These are phyloP conservation scores for Mucor racemosus DNA, from an alignment of 371 early-diverging fungal genomes.

Conservation along the genomic window DNA sequence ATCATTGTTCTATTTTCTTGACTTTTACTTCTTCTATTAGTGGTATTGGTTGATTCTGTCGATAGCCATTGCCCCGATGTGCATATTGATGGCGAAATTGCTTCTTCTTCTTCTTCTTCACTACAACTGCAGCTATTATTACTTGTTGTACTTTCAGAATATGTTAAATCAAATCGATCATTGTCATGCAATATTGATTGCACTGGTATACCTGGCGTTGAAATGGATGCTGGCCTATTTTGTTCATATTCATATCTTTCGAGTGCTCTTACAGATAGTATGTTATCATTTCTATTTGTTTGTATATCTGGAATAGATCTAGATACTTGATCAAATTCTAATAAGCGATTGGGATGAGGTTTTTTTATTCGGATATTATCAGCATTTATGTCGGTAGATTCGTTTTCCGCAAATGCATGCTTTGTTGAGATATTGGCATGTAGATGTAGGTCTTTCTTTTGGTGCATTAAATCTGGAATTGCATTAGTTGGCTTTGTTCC, in stretches of 20 bases:
- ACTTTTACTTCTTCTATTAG: too few relatives aligned
- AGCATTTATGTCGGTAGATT: too few relatives aligned
- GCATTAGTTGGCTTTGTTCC: too few relatives aligned
- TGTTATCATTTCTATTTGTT: not conserved
- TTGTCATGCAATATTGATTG: not conserved
- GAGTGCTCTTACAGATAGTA: not conserved
- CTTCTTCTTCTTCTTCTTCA: conserved; percentile 4
- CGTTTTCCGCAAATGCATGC: too few relatives aligned
- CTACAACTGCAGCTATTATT: not conserved
- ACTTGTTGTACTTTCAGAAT: not conserved
- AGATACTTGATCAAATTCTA: not conserved
- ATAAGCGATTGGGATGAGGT: not conserved
- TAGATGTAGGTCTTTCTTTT: too few relatives aligned
- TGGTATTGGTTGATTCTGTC: too few relatives aligned
- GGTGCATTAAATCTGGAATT: too few relatives aligned
- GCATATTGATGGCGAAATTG: conserved; percentile 7
- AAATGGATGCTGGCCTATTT: not conserved
- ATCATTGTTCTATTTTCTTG: not conserved
- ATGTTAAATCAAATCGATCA: not conserved
- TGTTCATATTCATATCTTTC: not conserved
- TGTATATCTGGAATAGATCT: not conserved
- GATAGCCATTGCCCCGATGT: not conserved
- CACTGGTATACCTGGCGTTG: not conserved
- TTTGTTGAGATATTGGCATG: too few relatives aligned
- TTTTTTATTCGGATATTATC: too few relatives aligned